Evolutionary conservation across 2,329 filamentous ascomycete species (phyloP).

Genomic region (Venturiaceae sp.): DNA sequence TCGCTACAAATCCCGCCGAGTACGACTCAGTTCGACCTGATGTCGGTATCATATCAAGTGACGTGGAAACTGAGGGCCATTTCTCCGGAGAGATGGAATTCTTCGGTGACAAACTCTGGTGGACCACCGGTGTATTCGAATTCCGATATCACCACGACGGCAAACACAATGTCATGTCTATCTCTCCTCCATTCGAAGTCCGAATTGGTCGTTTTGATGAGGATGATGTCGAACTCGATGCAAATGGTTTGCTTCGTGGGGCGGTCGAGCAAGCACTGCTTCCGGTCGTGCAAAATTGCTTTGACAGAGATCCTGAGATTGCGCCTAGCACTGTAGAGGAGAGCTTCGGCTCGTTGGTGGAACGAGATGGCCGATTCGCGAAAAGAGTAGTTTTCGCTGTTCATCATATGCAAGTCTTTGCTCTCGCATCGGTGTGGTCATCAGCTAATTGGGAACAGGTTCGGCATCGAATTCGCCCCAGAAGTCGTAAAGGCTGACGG

Average conservation of each 20-base stretch:
- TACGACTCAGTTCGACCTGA: conserved; percentile 72
- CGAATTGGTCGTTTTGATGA: conserved; percentile 74
- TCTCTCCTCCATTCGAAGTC: conserved; percentile 89
- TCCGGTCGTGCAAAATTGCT: conserved; percentile 80
- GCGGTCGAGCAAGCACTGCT: conserved; percentile 71
- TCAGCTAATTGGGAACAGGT: conserved; percentile 31
- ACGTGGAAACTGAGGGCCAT: conserved; percentile 44
- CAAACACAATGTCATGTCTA: conserved; percentile 85
- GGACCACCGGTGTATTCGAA: conserved; percentile 93
- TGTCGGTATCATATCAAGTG: conserved; percentile 61
- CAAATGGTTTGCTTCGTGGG: conserved; percentile 51
- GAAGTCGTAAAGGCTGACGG: conserved; percentile 90
- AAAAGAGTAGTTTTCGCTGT: conserved; percentile 89
- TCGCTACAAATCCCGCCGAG: conserved; percentile 64
- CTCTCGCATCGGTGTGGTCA: not conserved
- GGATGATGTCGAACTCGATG: conserved; percentile 52
- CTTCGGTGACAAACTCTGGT: conserved; percentile 88
- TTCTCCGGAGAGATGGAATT: conserved; percentile 74
- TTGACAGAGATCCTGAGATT: conserved; percentile 85
- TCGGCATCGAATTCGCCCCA: conserved; percentile 89
- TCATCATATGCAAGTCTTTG: conserved; percentile 65
- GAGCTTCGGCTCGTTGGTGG: conserved; percentile 73
- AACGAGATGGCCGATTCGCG: conserved; percentile 81
- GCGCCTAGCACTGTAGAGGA: conserved; percentile 74
- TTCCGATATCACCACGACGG: conserved; percentile 95